phyloP scores from a whole-genome alignment of 129 eudicot species.

The Apium graveolens region DNA sequence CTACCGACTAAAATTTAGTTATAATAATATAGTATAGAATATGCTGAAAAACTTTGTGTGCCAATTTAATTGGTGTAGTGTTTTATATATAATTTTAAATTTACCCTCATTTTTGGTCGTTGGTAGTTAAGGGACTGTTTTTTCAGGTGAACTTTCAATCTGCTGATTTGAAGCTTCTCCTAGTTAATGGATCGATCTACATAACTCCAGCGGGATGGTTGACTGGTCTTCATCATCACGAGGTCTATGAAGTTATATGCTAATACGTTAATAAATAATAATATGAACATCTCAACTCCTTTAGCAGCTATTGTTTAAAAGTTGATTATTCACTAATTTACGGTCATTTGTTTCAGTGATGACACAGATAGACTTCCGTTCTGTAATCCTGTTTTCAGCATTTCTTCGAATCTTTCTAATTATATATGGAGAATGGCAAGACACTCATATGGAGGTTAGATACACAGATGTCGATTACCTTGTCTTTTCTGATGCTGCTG shows the following conservation, averaged over 20 bases:
- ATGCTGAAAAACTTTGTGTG: too few species aligned
- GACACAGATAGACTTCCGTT: constrained; percentile 9
- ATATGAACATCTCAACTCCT: background rate
- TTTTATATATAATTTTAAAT: too few species aligned
- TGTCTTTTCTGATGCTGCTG: constrained; percentile 93
- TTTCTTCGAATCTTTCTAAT: constrained; percentile 46
- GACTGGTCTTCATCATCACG: background rate
- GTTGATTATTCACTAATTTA: constrained; percentile 9
- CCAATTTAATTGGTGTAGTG: background rate
- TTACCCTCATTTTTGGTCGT: background rate
- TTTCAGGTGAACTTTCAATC: background rate
- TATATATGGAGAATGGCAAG: constrained; percentile 94
- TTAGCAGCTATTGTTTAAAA: background rate
- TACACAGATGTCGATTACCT: constrained; percentile 92
- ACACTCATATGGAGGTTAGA: constrained; percentile 93
- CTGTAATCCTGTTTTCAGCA: constrained; percentile 61
- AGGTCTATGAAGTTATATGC: background rate
- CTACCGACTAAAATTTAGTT: too few species aligned
- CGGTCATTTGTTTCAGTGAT: constrained; percentile 21
- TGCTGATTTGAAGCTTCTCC: background rate
- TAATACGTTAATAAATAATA: background rate
- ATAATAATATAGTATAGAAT: too few species aligned
- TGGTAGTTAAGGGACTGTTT: background rate
- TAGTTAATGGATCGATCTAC: background rate
- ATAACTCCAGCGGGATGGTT: background rate